Evolutionary conservation across 2,329 filamentous ascomycete genomes (phyloP).

Genomic region (Hymenoscyphus linearis): DNA sequence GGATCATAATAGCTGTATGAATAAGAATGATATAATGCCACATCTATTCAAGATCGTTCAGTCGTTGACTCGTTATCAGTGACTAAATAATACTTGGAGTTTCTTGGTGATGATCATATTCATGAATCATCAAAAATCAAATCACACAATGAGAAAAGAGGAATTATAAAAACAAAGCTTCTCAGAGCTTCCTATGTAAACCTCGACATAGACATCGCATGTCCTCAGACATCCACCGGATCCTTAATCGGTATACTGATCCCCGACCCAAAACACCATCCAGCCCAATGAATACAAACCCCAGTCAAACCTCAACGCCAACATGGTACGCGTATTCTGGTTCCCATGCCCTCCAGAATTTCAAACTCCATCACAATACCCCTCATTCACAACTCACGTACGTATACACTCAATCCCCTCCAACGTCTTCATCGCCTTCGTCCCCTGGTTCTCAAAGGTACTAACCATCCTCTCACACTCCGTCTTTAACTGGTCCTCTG

Average conservation of each 20-base stretch:
- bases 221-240: background rate
- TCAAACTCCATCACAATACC: background rate
- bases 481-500: slow-evolving; percentile 70
- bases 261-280: background rate
- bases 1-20: background rate
- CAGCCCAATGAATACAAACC: background rate
- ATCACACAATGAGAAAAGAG: background rate
- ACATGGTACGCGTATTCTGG: background rate
- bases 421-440: slow-evolving; percentile 68
- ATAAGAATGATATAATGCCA: background rate
- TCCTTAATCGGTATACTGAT: background rate
- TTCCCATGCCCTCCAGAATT: background rate
- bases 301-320: background rate
- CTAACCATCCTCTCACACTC: slow-evolving; percentile 82
- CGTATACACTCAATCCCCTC: slow-evolving; percentile 54
- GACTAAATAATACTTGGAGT: no score
- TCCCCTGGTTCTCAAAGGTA: slow-evolving; percentile 78
- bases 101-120: no score
- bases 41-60: no score
- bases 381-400: slow-evolving; percentile 7
- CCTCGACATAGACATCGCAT: background rate
- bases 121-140: no score
- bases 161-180: background rate
- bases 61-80: background rate
- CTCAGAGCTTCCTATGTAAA: background rate